Evolutionary conservation across 495 filamentous ascomycete species (phyloP).

Genomic region (Hypoxylon trugodes): DNA sequence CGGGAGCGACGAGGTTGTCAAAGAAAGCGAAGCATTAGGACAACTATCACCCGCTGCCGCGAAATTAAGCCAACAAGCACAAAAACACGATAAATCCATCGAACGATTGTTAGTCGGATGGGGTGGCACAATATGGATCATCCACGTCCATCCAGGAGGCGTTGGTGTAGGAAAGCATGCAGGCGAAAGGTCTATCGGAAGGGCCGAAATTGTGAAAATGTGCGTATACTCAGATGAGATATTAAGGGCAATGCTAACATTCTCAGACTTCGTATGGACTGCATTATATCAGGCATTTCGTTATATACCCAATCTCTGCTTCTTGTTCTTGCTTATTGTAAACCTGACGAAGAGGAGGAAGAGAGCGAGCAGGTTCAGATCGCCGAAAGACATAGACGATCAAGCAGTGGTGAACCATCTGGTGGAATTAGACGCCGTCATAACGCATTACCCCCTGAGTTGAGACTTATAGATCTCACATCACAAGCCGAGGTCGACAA

Average conservation of each 20-base stretch:
- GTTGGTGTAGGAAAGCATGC: conserved; percentile 71
- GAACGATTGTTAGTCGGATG: conserved; percentile 93
- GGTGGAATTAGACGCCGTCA: conserved; percentile 70
- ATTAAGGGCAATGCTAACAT: conserved; percentile 39
- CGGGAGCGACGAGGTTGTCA: conserved; percentile 61
- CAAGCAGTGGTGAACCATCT: conserved; percentile 58
- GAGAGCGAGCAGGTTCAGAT: conserved; percentile 36
- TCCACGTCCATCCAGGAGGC: conserved; percentile 86
- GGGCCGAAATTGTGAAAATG: conserved; percentile 90
- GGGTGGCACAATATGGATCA: conserved; percentile 95
- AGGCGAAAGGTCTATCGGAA: conserved; percentile 75
- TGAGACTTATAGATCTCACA: conserved; percentile 87
- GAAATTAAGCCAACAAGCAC: conserved; percentile 55
- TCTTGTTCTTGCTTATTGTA: conserved; percentile 88
- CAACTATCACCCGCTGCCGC: conserved; percentile 54
- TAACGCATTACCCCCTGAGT: conserved; percentile 83
- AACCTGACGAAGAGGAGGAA: conserved; percentile 70
- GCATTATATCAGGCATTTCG: conserved; percentile 95
- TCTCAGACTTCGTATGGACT: conserved; percentile 86
- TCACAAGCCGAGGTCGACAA: conserved; percentile 80
- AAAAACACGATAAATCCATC: conserved; percentile 53
- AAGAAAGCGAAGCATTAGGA: conserved; percentile 44
- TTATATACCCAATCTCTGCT: conserved; percentile 93
- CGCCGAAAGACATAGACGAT: conserved; percentile 30
- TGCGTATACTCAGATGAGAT: conserved; percentile 54